Base-by-base conservation (phyloP, 2,329 filamentous ascomycete genomes). In the Penicillium sp. region DNA sequence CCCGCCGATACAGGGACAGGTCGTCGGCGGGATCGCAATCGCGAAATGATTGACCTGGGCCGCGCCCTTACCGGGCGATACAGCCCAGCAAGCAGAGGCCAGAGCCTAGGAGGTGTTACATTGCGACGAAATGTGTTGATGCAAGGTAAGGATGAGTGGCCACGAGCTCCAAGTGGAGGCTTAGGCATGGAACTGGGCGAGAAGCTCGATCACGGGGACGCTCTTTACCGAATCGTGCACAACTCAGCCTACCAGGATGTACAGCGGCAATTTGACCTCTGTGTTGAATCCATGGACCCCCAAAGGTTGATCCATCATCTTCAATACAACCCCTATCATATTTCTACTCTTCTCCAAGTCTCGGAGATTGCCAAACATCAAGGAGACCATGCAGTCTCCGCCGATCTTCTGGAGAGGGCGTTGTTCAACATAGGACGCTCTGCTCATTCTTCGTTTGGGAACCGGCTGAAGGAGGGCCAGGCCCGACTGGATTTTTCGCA, bases 341-440 rank as follows among this genome's bases (percentile, higher is more conserved):
- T 96, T 50, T 92, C 87, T 1, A 89, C 86, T 2, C 75, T 96
- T n/a, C 79, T 96, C 14, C 89, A 95, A 60, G 88, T 94, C 17
- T 93, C 86, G 45, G 86, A 87, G 59, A 84, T 96, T 33, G 88
- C 88, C 9, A 90, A 92, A 60, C 85, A 95, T 50, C 87, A 95
- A 57, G 80, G 87, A 36, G 92, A 96, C 57, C 82, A 88, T 60
- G 79, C 89, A 1, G 77, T 92, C 3, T 82, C 90, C 0, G 83
- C 86, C 3, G 89, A 96, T 54, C 75, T 96, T 1, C 79, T 93
- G 37, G 90, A 96, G 66, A 78, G 92, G 30, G 89, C 90, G 0
- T 74, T 98, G 4, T 96, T 95, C 67, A 85, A 85, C 0, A 90
- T 96, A 59, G 92, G 90, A n/a, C 79, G 90, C 25, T 85, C 88